Conservation (phyloP, 2,329 filamentous ascomycete species). For the Colletotrichum somersetense region DNA sequence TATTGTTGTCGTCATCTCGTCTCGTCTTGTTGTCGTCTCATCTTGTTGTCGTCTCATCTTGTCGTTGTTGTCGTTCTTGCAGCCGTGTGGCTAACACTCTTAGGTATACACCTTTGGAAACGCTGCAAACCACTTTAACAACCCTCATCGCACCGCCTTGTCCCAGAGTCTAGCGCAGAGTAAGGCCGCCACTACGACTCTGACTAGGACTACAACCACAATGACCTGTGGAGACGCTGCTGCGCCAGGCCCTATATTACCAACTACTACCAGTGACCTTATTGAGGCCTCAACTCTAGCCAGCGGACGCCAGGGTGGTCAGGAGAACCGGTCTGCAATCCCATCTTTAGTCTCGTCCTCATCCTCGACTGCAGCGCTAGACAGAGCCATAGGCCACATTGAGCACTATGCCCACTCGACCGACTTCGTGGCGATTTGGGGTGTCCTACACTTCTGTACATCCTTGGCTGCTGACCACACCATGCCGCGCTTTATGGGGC, state of each 20-base stretch:
- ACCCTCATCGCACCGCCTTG: slow-evolving; percentile 60
- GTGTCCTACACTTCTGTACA: slow-evolving; percentile 73
- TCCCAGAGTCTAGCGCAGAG: slow-evolving; percentile 59
- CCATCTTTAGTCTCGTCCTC: slow-evolving; percentile 50
- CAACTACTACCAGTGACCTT: slow-evolving; percentile 5
- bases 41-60: no score
- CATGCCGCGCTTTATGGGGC: slow-evolving; percentile 72
- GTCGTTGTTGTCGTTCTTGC: no score
- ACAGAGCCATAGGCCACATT: slow-evolving; percentile 74
- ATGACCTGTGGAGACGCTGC: slow-evolving; percentile 9
- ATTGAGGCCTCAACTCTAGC: neutral
- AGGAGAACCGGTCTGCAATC: neutral
- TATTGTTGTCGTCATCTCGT: no score
- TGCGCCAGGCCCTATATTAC: slow-evolving; percentile 36
- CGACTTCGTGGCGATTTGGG: slow-evolving; percentile 82
- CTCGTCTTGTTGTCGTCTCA: no score
- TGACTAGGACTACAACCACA: slow-evolving; percentile 31
- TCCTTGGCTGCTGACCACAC: slow-evolving; percentile 49
- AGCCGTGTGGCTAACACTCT: neutral
- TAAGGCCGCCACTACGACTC: slow-evolving; percentile 44
- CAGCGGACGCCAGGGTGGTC: neutral
- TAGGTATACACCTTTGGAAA: slow-evolving; percentile 81
- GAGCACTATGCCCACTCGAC: slow-evolving; percentile 84
- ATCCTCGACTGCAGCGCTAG: slow-evolving; percentile 54
- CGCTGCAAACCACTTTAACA: slow-evolving; percentile 86